Conservation (phyloP, 2,329 filamentous ascomycete species). For the Aaosphaeria arxii region DNA sequence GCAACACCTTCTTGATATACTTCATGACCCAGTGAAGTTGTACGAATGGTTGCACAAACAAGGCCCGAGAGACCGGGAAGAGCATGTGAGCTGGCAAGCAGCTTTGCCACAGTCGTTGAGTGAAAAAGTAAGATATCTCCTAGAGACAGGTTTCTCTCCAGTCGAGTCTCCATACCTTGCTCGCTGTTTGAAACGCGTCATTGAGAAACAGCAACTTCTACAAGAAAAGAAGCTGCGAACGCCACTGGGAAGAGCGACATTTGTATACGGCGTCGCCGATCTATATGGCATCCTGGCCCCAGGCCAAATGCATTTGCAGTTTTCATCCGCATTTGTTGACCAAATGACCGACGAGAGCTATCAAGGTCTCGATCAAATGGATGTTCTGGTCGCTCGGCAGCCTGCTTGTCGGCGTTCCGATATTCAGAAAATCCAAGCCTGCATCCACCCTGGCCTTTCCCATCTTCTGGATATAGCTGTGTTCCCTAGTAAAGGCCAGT, state of each 20-base stretch:
- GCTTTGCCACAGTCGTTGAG: conserved; percentile 17
- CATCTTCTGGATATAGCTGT: conserved; percentile 75
- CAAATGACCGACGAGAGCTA: conserved; percentile 53
- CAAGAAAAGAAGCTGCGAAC: conserved; percentile 60
- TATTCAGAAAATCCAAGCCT: conserved; percentile 59
- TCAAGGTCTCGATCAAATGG: conserved; percentile 52
- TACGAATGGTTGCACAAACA: conserved; percentile 39
- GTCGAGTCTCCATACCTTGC: conserved; percentile 49
- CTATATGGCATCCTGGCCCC: conserved; percentile 60
- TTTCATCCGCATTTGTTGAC: conserved; percentile 60
- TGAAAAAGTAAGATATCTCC: conserved; percentile 27
- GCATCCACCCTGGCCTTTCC: conserved; percentile 57
- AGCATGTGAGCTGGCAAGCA: conserved; percentile 18
- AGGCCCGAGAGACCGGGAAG: conserved; percentile 23
- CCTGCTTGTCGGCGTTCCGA: conserved; percentile 70
- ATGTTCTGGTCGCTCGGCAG: conserved; percentile 66
- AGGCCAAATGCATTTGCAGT: conserved; percentile 65
- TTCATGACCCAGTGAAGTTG: conserved; percentile 57
- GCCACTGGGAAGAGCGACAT: conserved; percentile 59
- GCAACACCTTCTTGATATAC: conserved; percentile 48
- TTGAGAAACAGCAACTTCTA: conserved; percentile 52
- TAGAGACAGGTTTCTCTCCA: conserved; percentile 56
- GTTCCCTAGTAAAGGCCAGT: conserved; percentile 63
- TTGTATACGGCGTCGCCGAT: conserved; percentile 66
- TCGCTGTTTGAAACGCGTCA: conserved; percentile 46